Evolutionary conservation across 805 yeast species (phyloP), one percentile per base, ranked within the genome.

Genomic region (Maudiozyma barnettii): DNA sequence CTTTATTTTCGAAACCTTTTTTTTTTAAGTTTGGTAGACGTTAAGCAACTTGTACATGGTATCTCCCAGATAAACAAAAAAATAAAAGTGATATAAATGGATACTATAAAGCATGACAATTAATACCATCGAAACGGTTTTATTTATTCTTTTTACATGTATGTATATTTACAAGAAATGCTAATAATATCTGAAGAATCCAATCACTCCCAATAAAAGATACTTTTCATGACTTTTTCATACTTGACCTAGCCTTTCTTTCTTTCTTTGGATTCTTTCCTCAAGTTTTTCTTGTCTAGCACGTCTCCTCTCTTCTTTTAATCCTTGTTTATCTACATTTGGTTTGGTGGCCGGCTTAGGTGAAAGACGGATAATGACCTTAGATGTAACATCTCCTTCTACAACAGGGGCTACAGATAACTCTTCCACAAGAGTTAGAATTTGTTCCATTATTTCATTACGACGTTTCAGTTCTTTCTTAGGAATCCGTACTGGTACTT

Each of bases 381-480:
- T 63, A 1, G 58, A 48, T 3, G 53, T 45, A 2, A 66, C 47
- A 16, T 53, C 52, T 7, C 75, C 76, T 40, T 54, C 60, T 29
- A 54, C 43, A 1, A 48, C 54, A 5, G 63, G 58, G 5, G 51
- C 54, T 1, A 54, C 49, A 0, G 64, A 58, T 23, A 52, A 49
- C 4, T 60, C 64, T 9, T 52, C 58, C 5, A 65, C 51, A 3
- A 69, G 45, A 10, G 50, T 52, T 19, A 58, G 53, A 4, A 74
- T 23, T 16, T 54, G 54, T 1, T 57, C 58, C 16, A 70, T 29
- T 8, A 72, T 57, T 44, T 56, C 60, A 16, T 56, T 57, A 45
- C 78, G 61, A 45, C 64, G 60, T 16, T 61, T 49, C 5, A 48
- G 22, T 49, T 72, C 77, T 16, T 62, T 57, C 10, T 63, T 64